A percentile compares a stretch with the other conserved stretches of the same genome.
Conservation (phyloP, 2,329 filamentous ascomycete species). For the Chaetomiaceae sp. region DNA sequence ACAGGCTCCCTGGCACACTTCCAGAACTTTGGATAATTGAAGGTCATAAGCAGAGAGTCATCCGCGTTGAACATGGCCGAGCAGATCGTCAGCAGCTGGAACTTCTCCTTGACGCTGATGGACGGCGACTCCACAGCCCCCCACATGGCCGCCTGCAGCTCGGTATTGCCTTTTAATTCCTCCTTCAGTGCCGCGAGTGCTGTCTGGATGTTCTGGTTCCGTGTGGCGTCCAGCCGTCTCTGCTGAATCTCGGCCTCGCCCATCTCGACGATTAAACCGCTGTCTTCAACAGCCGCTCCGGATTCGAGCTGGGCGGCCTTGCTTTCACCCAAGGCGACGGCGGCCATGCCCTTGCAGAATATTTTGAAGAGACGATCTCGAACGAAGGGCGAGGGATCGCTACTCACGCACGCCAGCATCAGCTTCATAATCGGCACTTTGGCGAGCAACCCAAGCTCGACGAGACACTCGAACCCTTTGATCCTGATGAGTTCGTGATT, state of each 20-base stretch:
- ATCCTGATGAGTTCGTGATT: constrained; percentile 60
- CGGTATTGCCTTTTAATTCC: constrained; percentile 42
- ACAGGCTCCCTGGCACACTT: constrained; percentile 30
- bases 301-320: constrained; percentile 28
- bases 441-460: constrained; percentile 59
- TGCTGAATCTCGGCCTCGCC: constrained; percentile 41
- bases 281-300: constrained; percentile 31
- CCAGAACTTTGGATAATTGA: constrained; percentile 47
- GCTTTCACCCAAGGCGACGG: constrained; percentile 60
- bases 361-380: constrained; percentile 56
- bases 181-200: constrained; percentile 46
- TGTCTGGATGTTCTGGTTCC: constrained; percentile 44
- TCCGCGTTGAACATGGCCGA: constrained; percentile 47
- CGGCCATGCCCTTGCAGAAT: constrained; percentile 56
- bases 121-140: constrained; percentile 44
- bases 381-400: constrained; percentile 60
- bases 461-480: constrained; percentile 60
- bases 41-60: constrained; percentile 41
- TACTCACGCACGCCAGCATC: constrained; percentile 55
- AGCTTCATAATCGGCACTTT: constrained; percentile 53
- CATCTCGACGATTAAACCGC: constrained; percentile 46
- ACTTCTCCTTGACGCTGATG: constrained; percentile 45
- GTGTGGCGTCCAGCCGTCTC: constrained; percentile 44
- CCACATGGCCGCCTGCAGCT: constrained; percentile 46
- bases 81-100: constrained; percentile 49